Conservation (phyloP, 2,329 filamentous ascomycete genomes). For the Phialophora chinensis region DNA sequence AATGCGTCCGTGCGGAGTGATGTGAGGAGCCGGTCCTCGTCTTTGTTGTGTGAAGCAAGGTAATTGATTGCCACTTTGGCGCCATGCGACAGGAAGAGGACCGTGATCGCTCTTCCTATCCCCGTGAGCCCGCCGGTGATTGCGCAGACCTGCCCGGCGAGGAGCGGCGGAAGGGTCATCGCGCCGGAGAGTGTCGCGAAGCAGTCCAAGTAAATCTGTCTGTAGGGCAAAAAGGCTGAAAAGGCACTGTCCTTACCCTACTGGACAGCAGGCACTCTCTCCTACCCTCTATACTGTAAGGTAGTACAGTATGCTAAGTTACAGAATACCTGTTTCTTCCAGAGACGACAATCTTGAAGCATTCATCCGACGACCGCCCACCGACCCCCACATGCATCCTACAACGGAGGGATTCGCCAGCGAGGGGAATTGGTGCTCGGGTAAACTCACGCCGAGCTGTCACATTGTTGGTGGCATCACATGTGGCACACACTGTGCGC, state of each 20-base stretch:
- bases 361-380: background rate
- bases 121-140: conserved; percentile 87
- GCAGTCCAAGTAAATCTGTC: conserved; percentile 2
- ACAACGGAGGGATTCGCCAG: background rate
- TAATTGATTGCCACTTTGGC: conserved; percentile 44
- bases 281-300: background rate
- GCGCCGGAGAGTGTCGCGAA: background rate
- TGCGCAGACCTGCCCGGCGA: conserved; percentile 73
- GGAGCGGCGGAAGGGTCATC: conserved; percentile 39
- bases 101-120: conserved; percentile 82
- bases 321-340: background rate
- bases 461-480: no score
- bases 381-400: background rate
- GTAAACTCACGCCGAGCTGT: conserved; percentile 2
- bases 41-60: conserved; percentile 38
- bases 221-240: background rate
- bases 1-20: conserved; percentile 38
- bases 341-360: background rate
- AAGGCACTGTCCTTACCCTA: background rate
- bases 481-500: no score
- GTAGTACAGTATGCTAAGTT: background rate
- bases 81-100: conserved; percentile 65
- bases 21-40: conserved; percentile 39
- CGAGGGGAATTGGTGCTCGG: conserved; percentile 3
- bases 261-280: background rate